Base-by-base conservation (phyloP, 2,329 filamentous ascomycete genomes). In the Calonectria hongkongensis region DNA sequence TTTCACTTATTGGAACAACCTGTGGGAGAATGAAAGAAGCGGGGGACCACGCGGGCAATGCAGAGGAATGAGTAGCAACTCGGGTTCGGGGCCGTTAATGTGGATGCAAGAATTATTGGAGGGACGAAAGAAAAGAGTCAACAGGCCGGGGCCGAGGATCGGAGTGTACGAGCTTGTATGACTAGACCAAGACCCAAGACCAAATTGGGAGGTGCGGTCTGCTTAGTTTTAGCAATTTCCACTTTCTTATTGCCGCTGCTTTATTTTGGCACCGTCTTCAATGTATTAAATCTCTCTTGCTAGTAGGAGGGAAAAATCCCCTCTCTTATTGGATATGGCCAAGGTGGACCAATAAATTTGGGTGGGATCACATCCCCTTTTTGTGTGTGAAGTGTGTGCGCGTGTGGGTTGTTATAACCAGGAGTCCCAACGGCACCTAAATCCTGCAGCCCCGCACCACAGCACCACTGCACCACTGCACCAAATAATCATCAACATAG, bases 101-200 rank as follows among this genome's bases (percentile, higher is more conserved):
- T 71, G 58, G 64, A 54, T 63, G 64, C 28, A 68, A 25, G 58
- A 71, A 68, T 50, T 70, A 54, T 71, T 39, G 56, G 71, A 48
- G 33, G 71, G 66, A 41, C 33, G 41, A 28, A 48, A 51, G 33
- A 36, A 39, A 68, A 48, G 21, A 68, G 64, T 68, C 70, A 68
- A 60, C 30, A 43, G 27, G 41, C 18, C 9, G 25, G 45, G 68
- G 50, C 71, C 71, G 71, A 73, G 64, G 25, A 73, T 73, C 71
- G 71, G 71, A 73, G 71, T 58, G 54, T 54, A 48, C 58, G 50
- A 63, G 64, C 33, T 36, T 66, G 63, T 60, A 30, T 36, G 25
- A 45, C 66, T 47, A 58, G 56, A 48, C 43, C 28, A 51, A 56
- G 39, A 58, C 47, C 43, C 30, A 63, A 56, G 41, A 58, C 56